phyloP scores from a whole-genome alignment of 805 yeast species.

The Metschnikowia cubensis region DNA sequence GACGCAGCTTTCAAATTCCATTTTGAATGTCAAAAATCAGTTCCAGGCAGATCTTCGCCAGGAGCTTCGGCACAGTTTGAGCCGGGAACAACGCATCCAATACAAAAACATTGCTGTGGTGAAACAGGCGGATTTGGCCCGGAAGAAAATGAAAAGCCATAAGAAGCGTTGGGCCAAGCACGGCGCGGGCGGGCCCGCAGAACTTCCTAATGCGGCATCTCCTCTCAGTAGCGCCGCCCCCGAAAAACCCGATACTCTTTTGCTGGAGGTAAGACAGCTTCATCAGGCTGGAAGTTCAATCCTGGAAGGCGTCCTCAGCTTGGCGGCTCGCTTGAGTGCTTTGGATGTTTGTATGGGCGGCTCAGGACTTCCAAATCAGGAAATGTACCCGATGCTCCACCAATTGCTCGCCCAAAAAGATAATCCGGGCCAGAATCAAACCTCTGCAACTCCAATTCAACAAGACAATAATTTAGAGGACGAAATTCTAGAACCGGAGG shows the following conservation, averaged over 20 bases:
- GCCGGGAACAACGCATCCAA: slow-evolving; percentile 39
- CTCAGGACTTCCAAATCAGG: slow-evolving; percentile 6
- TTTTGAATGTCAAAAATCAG: slow-evolving; percentile 25
- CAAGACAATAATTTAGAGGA: no score
- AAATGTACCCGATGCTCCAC: slow-evolving; percentile 8
- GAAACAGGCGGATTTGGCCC: slow-evolving; percentile 15
- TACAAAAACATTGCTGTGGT: slow-evolving; percentile 36
- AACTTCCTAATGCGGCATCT: not conserved
- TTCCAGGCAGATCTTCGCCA: slow-evolving; percentile 35
- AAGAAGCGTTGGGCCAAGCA: not conserved
- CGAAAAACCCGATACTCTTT: not conserved
- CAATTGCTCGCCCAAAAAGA: not conserved
- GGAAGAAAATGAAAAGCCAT: not conserved
- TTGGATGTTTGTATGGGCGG: slow-evolving; percentile 7
- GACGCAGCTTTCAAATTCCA: slow-evolving; percentile 25
- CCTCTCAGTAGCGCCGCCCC: not conserved
- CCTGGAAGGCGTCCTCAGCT: not conserved
- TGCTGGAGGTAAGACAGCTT: slow-evolving; percentile 1
- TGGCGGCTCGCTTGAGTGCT: slow-evolving; percentile 7
- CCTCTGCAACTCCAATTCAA: not conserved
- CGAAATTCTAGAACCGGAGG: no score
- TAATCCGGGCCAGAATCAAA: not conserved
- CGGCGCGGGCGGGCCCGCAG: not conserved
- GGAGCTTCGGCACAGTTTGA: slow-evolving; percentile 31
- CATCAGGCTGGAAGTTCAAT: not conserved